A percentile compares a stretch with the other conserved stretches of the same genome.
phyloP scores from a whole-genome alignment of 352 stramenopile genomes.

The Phytopythium helicoides region DNA sequence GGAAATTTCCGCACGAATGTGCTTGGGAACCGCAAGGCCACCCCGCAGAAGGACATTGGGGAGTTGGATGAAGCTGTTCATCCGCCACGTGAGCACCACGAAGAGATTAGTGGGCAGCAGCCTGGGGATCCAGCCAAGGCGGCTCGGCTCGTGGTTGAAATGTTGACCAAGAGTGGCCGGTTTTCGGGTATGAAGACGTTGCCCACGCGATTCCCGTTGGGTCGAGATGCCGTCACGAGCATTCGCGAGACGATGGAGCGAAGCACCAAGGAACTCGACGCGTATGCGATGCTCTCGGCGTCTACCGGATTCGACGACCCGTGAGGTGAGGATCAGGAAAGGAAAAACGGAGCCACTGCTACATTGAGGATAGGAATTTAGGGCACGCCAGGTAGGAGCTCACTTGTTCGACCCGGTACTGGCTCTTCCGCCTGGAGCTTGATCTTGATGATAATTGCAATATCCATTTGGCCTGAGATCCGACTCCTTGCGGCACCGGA shows the following conservation, averaged over 20 bases:
- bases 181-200: slow-evolving; percentile 1
- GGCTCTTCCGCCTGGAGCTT: no score
- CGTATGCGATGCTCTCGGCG: background rate
- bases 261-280: background rate
- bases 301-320: no score
- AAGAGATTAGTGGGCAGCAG: slow-evolving; percentile 26
- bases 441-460: no score
- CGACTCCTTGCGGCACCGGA: no score
- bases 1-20: slow-evolving; percentile 37
- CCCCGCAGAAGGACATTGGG: slow-evolving; percentile 15
- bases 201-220: background rate
- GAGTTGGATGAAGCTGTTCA: slow-evolving; percentile 30
- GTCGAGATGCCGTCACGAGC: background rate
- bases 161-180: slow-evolving; percentile 34
- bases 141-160: slow-evolving; percentile 28
- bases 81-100: slow-evolving; percentile 14
- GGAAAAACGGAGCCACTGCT: no score
- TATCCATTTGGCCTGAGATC: no score
- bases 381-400: no score
- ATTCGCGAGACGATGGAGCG: background rate
- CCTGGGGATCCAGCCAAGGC: slow-evolving; percentile 29
- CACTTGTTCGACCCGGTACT: no score
- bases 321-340: no score
- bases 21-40: slow-evolving; percentile 19
- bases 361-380: no score